Evolutionary conservation across 768 basidiomycete genomes (phyloP).

Genomic region (Boletus insuetus): DNA sequence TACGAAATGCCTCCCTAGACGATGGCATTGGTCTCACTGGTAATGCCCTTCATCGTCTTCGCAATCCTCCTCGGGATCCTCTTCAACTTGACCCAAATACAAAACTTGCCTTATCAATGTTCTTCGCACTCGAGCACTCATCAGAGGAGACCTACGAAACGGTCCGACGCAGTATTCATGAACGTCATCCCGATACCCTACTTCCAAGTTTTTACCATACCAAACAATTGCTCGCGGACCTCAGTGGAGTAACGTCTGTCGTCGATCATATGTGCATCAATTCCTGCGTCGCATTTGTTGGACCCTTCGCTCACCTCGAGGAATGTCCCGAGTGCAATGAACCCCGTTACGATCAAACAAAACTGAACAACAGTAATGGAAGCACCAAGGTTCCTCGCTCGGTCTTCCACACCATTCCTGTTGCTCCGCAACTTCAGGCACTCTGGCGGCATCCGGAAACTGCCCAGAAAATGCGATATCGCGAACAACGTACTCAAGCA

Average conservation of each 20-base stretch:
- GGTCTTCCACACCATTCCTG: no score
- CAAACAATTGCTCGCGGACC: not conserved
- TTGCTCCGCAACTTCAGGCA: no score
- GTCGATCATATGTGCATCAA: not conserved
- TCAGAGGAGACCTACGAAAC: not conserved
- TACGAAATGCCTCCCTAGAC: not conserved
- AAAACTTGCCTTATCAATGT: not conserved
- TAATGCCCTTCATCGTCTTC: not conserved
- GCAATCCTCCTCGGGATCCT: not conserved
- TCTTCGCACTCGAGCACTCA: not conserved
- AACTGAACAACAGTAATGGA: not conserved
- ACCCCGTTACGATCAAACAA: not conserved
- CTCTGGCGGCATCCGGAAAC: no score
- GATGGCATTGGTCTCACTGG: not conserved
- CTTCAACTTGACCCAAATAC: not conserved
- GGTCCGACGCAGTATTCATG: not conserved
- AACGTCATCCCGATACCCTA: not conserved
- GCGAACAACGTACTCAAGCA: no score
- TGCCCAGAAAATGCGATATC: no score
- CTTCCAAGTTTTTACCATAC: not conserved
- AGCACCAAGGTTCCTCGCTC: not conserved
- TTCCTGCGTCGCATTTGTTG: not conserved
- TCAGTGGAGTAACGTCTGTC: not conserved
- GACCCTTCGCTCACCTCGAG: not conserved
- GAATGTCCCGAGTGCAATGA: not conserved